phyloP scores from a whole-genome alignment of 805 yeast genomes.

The Candida loeiensis region DNA sequence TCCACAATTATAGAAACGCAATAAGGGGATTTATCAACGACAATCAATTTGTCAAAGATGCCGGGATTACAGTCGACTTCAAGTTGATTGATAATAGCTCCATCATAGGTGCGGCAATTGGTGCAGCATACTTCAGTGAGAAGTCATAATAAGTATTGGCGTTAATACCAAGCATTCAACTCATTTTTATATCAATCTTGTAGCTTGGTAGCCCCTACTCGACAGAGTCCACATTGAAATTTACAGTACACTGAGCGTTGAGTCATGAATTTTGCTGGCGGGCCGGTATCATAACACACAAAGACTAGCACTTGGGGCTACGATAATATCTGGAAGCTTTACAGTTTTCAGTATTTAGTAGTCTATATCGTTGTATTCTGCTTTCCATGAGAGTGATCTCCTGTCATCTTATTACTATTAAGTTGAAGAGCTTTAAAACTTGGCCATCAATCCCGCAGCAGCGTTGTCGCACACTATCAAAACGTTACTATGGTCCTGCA shows the following conservation, averaged over 20 bases:
- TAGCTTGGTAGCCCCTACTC: too few relatives aligned
- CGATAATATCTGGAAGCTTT: too few relatives aligned
- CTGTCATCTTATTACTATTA: too few relatives aligned
- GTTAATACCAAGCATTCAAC: not conserved
- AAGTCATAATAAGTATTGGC: not conserved
- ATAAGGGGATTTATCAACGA: conserved; percentile 21
- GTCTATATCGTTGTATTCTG: too few relatives aligned
- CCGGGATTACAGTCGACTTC: conserved; percentile 35
- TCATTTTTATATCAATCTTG: not conserved
- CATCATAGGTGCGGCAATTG: conserved; percentile 53
- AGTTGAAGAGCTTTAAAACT: too few relatives aligned
- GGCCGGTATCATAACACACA: too few relatives aligned
- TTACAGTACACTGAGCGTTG: too few relatives aligned
- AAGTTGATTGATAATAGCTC: conserved; percentile 44
- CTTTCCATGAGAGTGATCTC: too few relatives aligned
- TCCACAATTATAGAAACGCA: conserved; percentile 34
- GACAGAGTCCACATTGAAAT: too few relatives aligned
- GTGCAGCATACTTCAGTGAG: conserved; percentile 35
- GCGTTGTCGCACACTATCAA: conserved; percentile 46
- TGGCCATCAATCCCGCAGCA: conserved; percentile 39
- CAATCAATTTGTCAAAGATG: conserved; percentile 19
- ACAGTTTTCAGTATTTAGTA: too few relatives aligned
- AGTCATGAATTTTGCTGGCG: too few relatives aligned
- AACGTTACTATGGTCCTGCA: conserved; percentile 46
- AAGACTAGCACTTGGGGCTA: too few relatives aligned